phyloP scores from a whole-genome alignment of 108 stramenopile genomes.

The Fragilariopsis cylindrus region DNA sequence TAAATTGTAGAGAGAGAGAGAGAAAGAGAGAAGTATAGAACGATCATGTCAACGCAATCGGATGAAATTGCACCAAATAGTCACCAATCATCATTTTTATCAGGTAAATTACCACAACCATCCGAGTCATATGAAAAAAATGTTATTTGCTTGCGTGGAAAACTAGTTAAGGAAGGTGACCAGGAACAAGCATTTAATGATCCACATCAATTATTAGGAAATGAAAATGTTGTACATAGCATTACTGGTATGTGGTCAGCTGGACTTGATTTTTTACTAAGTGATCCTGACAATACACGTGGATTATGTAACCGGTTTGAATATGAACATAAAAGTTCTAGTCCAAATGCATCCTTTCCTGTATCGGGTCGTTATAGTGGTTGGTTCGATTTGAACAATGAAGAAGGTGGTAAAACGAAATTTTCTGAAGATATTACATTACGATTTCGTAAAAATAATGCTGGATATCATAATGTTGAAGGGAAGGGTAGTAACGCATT shows the following conservation, averaged over 20 bases:
- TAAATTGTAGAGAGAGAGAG: background rate
- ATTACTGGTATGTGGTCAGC: constrained; percentile 79
- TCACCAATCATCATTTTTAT: background rate
- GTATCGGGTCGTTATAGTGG: constrained; percentile 81
- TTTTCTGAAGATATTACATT: constrained; percentile 76
- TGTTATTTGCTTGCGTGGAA: constrained; percentile 77
- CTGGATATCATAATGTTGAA: constrained; percentile 85
- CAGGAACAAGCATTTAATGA: constrained; percentile 36
- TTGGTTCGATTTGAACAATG: constrained; percentile 68
- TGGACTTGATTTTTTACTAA: constrained; percentile 63
- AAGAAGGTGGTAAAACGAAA: constrained; percentile 56
- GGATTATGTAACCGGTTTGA: constrained; percentile 79
- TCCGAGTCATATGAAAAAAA: constrained; percentile 50
- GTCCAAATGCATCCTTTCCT: constrained; percentile 53
- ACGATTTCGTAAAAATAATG: constrained; percentile 76
- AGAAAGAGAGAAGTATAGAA: constrained; percentile 9
- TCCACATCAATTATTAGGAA: constrained; percentile 26
- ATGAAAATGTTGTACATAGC: constrained; percentile 55
- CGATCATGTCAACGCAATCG: background rate
- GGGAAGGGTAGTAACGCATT: constrained; percentile 77
- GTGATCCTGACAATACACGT: constrained; percentile 61
- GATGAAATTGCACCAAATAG: background rate
- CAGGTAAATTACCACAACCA: constrained; percentile 50
- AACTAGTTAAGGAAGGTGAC: constrained; percentile 32
- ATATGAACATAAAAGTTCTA: constrained; percentile 78